Evolutionary conservation across 116 monocot species (phyloP), one percentile per base, ranked within the genome.

Genomic region (Thalassia testudinum): DNA sequence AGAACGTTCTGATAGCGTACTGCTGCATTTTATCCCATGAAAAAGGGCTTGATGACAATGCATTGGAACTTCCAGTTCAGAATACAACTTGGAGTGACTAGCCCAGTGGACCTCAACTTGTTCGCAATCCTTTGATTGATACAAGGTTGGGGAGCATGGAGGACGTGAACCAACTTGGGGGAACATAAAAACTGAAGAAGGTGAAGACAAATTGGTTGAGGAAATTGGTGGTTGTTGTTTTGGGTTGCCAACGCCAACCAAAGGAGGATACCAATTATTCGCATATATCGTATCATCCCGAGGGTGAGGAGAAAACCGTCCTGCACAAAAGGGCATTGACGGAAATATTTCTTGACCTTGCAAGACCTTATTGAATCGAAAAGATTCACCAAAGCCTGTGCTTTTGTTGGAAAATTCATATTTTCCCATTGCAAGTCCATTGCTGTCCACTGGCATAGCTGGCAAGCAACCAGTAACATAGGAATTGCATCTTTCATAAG

Each of bases 331-430:
- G 49, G 75, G 40, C 34, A 56, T 51, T 21, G 42, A 42, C 16
- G 65, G 74, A 71, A 64, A 58, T 28, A 76, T 79, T 97, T 97
- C 89, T 97, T 97, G 97, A 97, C 97, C 97, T 97, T 97, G 97
- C 85, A 97, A 97, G 85, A 97, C 97, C 88, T 82, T 70, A 66
- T 67, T 60, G 88, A 84, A 87, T 59, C 73, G 37, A 24, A 74
- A 25, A 62, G 87, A 76, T 84, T 93, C 87, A 56, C 63, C 69
- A 71, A 84, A 87, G 78, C 75, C 83, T 64, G 58, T 64, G 64
- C 73, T 49, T 50, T 71, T 72, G 79, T 63, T 62, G 64, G 67
- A 62, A 61, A 60, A 49, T 50, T 54, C 66, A 30, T 75, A 61
- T 57, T 72, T 74, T 18, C 66, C 57, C 1, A 57, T 22, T 5